phyloP scores from a whole-genome alignment of 208 protist species.

The Polymyxa betae region DNA sequence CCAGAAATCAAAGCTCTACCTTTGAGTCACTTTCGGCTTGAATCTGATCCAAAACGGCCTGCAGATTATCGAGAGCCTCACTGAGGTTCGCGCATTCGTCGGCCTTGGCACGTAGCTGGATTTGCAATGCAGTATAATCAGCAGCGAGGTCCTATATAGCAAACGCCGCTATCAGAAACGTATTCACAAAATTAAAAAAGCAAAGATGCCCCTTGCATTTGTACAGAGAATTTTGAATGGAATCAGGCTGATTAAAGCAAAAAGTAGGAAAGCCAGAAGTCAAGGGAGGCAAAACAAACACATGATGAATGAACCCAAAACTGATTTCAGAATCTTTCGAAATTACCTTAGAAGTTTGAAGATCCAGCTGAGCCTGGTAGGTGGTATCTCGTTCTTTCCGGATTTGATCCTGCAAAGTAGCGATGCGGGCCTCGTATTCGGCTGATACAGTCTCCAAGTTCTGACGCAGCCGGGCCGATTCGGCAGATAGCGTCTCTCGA shows the following conservation, averaged over 20 bases:
- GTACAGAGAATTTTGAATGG: too few species aligned
- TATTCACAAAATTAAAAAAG: too few species aligned
- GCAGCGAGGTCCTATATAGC: too few species aligned
- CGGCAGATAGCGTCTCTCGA: background rate
- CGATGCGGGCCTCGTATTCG: background rate
- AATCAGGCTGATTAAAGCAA: too few species aligned
- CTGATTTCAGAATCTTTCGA: background rate
- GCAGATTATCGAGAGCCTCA: constrained; percentile 21
- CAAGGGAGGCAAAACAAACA: too few species aligned
- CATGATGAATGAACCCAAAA: background rate
- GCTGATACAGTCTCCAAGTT: background rate
- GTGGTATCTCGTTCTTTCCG: background rate
- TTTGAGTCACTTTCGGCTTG: background rate
- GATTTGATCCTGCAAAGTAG: constrained; percentile 2
- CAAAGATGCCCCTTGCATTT: too few species aligned
- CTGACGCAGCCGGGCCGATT: background rate
- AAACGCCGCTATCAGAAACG: too few species aligned
- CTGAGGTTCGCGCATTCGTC: background rate
- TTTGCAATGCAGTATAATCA: constrained; percentile 7
- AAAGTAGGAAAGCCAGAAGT: too few species aligned
- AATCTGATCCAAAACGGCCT: constrained; percentile 22
- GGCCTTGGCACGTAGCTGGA: background rate
- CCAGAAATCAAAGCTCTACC: background rate
- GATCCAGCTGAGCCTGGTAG: constrained; percentile 27
- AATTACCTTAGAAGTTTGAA: background rate